Evolutionary conservation across 371 early-diverging fungal species (phyloP), one percentile per base, ranked within the genome.

Genomic region (Zopfochytrium polystomum): DNA sequence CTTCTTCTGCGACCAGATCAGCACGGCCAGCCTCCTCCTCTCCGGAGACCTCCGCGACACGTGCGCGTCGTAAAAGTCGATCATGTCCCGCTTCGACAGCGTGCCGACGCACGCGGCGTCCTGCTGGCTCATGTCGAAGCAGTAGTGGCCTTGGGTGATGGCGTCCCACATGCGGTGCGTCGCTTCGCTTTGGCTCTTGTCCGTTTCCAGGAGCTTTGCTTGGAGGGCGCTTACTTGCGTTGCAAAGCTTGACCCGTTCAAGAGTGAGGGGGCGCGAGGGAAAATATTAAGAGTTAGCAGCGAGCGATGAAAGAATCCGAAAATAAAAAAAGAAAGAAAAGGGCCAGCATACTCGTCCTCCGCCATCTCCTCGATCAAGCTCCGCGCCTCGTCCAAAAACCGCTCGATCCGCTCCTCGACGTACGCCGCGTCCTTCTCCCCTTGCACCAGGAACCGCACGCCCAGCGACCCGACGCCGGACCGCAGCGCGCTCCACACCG

Each of bases 361-460:
- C 15, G 55, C 13, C 43, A 65, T 56, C 2, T 44, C 53, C 29
- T 6, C 65, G n/a, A 70, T 31, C 5, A 58, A 9, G 7, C n/a
- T 34, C 22, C 52, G n/a, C 60, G 87, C 73, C 60, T 72, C 78
- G 26, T 68, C 65, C 65, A 93, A 66, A 67, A 95, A 96, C 32
- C 71, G 73, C 58, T 89, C 88, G 55, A 95, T 87, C 26, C 95
- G 82, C 53, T 77, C 74, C 62, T 92, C 89, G 38, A 95, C 76
- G 68, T 89, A 90, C 7, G 83, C 74, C 0, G 96, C 90, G 48
- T 87, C 87, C 5, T 82, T 71, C 68, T 93, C 94, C 57, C 90
- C 88, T 63, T 96, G 94, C 15, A 96, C 68, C 32, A 93, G 80
- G 53, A 95, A 77, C 0, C 89, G 80, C 53, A 89, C 67, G 2